Evolutionary conservation across 306 rosid species (phyloP).

Genomic region (Dryas octopetala): DNA sequence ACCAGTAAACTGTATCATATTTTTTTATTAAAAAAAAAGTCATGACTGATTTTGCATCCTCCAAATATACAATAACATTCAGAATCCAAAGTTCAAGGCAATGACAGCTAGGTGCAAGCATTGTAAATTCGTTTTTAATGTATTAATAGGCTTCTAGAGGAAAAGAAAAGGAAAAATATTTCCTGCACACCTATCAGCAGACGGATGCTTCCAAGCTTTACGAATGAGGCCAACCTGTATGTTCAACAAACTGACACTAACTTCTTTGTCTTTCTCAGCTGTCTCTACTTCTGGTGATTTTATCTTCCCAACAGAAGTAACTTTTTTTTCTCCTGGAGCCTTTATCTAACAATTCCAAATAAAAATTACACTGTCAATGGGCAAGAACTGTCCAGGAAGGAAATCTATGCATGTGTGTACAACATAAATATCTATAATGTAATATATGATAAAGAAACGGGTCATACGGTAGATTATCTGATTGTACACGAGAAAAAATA

Average conservation of each 20-base stretch:
- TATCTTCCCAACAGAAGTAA: conserved; percentile 44
- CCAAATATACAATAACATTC: neutral
- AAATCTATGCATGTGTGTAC: neutral
- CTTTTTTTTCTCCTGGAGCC: conserved; percentile 41
- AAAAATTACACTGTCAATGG: conserved; percentile 13
- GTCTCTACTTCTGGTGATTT: conserved; percentile 53
- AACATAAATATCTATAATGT: neutral
- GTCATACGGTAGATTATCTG: neutral
- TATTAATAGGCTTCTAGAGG: neutral
- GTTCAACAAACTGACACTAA: conserved; percentile 84
- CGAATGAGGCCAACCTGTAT: conserved; percentile 83
- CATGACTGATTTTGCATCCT: conserved; percentile 5
- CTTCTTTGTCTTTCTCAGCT: conserved; percentile 67
- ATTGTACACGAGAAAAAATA: neutral
- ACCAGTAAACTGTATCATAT: conserved; percentile 66
- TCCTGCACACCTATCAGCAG: conserved; percentile 81
- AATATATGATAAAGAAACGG: neutral
- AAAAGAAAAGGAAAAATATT: conserved; percentile 7
- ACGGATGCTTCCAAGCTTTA: conserved; percentile 98
- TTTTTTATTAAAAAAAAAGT: neutral
- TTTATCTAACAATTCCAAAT: conserved; percentile 47
- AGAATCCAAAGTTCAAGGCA: conserved; percentile 16
- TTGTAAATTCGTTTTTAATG: neutral
- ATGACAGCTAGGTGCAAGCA: neutral
- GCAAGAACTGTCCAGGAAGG: conserved; percentile 21